Evolutionary conservation across 306 rosid genomes (phyloP), one percentile per base, ranked within the genome.

Genomic region (Gleditsia sinensis): DNA sequence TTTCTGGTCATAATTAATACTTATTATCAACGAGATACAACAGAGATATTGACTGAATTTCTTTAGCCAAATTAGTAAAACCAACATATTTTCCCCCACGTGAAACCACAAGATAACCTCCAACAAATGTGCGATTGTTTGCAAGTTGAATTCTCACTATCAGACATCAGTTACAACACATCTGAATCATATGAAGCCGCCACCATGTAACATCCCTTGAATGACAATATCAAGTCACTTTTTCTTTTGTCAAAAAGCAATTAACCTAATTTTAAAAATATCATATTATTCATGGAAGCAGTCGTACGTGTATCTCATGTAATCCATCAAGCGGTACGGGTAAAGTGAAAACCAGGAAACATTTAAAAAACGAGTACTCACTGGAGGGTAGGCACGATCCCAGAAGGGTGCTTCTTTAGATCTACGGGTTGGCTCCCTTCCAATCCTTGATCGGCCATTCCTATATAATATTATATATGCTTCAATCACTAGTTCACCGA

Each of bases 331-430:
- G 60, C 11, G 20, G 40, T 30, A 56, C 36, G 27, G 27, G 16
- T 17, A 13, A 32, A 49, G 46, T 33, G 36, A 16, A 6, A 62
- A 60, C 30, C 17, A 63, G 36, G 25, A 58, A 75, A 23, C n/a
- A 61, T 43, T 33, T 20, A 12, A 39, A 5, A 43, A 33, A 33
- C n/a, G 20, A 50, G 30, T 71, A 91, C 98, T 90, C 92, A 94
- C 98, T 90, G 98, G 7, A 94, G 93, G 71, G 94, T 94, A 36
- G 98, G 98, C 36, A 94, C 92, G 24, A 91, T 94, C 78, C 97
- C 97, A 75, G 96, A 91, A 85, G 97, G 98, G 63, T 94, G 96
- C 77, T 90, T 87, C 84, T 77, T 83, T 53, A 77, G 85, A 88
- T 88, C 98, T 13, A 90, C 91, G 0, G 97, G 95, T 57, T 94